Evolutionary conservation across 2,329 filamentous ascomycete genomes (phyloP).

Genomic region (Colletotrichum zoysiae): DNA sequence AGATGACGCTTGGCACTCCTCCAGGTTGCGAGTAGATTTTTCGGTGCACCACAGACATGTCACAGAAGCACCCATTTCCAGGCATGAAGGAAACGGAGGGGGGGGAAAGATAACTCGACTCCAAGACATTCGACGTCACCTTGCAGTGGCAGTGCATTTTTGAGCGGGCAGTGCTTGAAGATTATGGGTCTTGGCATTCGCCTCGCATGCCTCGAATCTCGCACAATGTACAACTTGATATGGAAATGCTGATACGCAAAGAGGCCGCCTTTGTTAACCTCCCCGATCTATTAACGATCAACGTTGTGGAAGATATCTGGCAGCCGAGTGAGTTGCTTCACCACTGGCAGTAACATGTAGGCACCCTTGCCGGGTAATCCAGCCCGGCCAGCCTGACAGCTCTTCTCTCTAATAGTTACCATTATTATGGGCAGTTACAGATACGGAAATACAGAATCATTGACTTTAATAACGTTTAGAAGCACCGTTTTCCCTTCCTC

Average conservation of each 20-base stretch:
- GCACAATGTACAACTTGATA: neutral
- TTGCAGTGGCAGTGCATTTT: slow-evolving; percentile 10
- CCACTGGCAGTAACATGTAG: too few relatives aligned
- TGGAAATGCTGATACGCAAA: neutral
- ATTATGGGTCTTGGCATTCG: slow-evolving; percentile 1
- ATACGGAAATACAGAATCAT: too few relatives aligned
- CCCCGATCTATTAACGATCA: neutral
- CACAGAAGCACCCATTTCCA: neutral
- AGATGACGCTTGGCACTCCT: slow-evolving; percentile 7
- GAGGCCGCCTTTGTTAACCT: neutral
- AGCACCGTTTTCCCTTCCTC: neutral
- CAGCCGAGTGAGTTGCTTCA: too few relatives aligned
- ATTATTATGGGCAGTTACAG: too few relatives aligned
- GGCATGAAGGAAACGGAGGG: neutral
- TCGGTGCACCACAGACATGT: neutral
- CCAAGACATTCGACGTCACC: neutral
- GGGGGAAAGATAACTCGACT: neutral
- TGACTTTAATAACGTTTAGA: neutral
- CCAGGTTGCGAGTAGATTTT: neutral
- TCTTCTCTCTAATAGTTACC: too few relatives aligned
- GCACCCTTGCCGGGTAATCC: too few relatives aligned
- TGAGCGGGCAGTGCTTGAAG: slow-evolving; percentile 2
- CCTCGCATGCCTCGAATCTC: neutral
- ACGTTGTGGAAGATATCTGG: too few relatives aligned
- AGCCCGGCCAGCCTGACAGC: too few relatives aligned